Percentiles rank a stretch among this genome's conserved stretches.
phyloP scores from a whole-genome alignment of 2,329 filamentous ascomycete species.

The Plectosphaerella sp. region DNA sequence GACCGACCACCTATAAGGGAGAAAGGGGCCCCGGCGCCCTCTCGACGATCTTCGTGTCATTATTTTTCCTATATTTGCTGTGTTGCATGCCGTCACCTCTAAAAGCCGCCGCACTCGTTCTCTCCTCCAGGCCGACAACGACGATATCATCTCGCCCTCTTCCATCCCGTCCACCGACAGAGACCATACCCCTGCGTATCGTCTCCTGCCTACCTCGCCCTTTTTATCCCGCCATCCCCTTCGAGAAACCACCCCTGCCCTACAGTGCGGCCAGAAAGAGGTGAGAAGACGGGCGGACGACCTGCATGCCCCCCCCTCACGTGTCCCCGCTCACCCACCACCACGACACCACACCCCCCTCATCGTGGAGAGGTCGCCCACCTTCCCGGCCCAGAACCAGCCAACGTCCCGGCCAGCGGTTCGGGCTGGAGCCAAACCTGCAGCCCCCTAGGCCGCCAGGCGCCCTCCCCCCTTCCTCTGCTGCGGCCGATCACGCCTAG shows the following conservation, averaged over 20 bases:
- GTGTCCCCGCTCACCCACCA: conserved; percentile 2
- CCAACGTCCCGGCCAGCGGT: neutral
- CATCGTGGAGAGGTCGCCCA: neutral
- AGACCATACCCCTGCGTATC: neutral
- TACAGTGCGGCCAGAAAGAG: neutral
- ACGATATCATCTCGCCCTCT: neutral
- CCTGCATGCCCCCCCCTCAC: neutral
- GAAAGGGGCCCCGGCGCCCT: neutral
- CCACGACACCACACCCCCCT: neutral
- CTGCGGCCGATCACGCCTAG: no score
- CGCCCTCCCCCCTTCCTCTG: neutral
- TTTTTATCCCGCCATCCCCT: neutral
- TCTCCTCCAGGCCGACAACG: no score
- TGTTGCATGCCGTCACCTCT: no score
- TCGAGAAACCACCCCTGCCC: neutral
- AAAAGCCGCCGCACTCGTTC: no score
- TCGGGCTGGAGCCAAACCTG: neutral
- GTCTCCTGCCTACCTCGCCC: neutral
- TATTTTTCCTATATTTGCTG: neutral
- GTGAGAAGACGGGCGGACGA: neutral
- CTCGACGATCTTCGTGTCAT: neutral
- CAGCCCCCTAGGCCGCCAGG: neutral
- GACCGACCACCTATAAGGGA: conserved; percentile 15
- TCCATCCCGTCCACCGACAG: neutral
- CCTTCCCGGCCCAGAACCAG: neutral